Base-by-base conservation (phyloP, 2,329 filamentous ascomycete genomes). In the Lasiodiplodia sp. region DNA sequence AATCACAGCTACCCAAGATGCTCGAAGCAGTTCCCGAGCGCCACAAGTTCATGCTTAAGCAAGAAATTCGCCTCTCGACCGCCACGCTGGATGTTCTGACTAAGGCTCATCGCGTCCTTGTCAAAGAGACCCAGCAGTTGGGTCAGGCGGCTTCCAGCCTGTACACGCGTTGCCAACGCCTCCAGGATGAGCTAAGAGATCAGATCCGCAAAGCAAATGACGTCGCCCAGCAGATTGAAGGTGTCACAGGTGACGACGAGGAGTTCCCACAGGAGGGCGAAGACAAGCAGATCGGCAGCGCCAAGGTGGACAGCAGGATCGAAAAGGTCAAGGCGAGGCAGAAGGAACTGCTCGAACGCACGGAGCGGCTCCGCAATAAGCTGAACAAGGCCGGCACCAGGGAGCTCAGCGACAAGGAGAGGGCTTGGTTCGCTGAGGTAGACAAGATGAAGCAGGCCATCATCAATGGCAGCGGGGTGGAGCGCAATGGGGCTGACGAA, bases 21-120 rank as follows among this genome's bases (percentile, higher is more conserved):
- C 81, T 90, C 14, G 85, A 88, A 63, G 79, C 89, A 47, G 85
- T 86, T 58, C 88, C 88, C 1, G 86, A 87, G 55, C 85, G 87
- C 65, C 85, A 89, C 77, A 87, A 87, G 78, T 84, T 87, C 5
- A 78, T 89, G 31, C 80, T 92, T 60, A 88, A 87, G 68, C 89
- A 92, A 70, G 88, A 92, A 74, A 84, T 94, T 66, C 86, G 88
- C 69, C 85, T 94, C 25, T 92, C 89, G 25, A 88, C 91, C 14
- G 87, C 91, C 25, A 92, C 91, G 2, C 83, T 94, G 21, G 86
- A 89, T 71, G 84, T 93, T 47, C 87, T 95, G 72, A 91, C 90
- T 34, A 88, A 92, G 69, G 88, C 89, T 0, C 92, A 95, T 77
- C 89, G 91, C 75, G 82, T 92, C 5, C 83, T 94, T 6, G 88